Base-by-base conservation (phyloP, 2,329 filamentous ascomycete species). In the Verticillium nubilum region DNA sequence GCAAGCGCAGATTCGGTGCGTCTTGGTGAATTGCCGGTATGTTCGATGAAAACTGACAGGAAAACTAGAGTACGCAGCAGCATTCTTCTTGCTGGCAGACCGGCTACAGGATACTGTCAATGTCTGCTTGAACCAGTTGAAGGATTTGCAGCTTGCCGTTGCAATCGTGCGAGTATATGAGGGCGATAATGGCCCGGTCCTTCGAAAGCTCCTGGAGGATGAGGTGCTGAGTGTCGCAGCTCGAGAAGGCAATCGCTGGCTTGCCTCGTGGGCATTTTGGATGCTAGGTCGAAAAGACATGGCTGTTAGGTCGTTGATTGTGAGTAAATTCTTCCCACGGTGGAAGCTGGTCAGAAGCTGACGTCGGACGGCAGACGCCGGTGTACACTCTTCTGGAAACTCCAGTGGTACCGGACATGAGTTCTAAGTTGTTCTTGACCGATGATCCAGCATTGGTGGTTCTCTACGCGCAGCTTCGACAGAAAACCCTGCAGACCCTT, bases 191-290 rank as follows among this genome's bases (percentile, higher is more conserved):
- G 90, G 91, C 0, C 86, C 87, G 0, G 85, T 95, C 0, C 72
- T 98, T 2, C 82, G 81, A 27, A 85, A 84, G 59, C 80, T 99
- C 9, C 78, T 99, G 1, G 85, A 91, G 67, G 90, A 96, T 12
- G 90, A 89, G 62, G 85, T 98, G 1, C 79, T 98, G 0, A 84
- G 87, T 0, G 76, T 90, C 62, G 95, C 95, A 19, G 86, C 90
- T 0, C 82, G 86, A 47, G 87, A 94, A 63, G 92, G 92, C 2
- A 94, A 99, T 69, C 84, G 94, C 60, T 99, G 95, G 94, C 84
- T 97, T 60, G 91, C 93, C 12, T 95, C 90, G 0, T 99, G 95
- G 95, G 91, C 91, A 2, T 97, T 97, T 70, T 96, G 92, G 89
- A 91, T 97, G 82, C 80, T 98, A 5, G 86, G 86, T 37, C 84